Evolutionary conservation across 2,329 filamentous ascomycete species (phyloP).

Genomic region (Hortaea sp.): DNA sequence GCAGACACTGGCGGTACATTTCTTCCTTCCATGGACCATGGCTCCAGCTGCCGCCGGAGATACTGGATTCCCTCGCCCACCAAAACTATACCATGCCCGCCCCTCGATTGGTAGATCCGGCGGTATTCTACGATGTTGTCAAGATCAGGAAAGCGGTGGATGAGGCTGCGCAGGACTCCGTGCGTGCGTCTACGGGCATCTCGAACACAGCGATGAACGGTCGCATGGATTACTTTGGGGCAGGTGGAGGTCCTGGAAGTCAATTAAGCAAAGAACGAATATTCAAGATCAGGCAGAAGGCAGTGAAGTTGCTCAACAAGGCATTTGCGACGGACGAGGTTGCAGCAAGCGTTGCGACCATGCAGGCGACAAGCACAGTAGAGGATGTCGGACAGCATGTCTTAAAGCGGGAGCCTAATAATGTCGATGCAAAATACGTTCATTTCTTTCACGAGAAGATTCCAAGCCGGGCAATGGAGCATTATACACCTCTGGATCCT

Average conservation of each 20-base stretch:
- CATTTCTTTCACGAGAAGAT: conserved; percentile 92
- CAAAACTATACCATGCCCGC: conserved; percentile 69
- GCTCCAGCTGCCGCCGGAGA: conserved; percentile 68
- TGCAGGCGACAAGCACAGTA: conserved; percentile 68
- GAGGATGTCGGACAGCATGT: conserved; percentile 68
- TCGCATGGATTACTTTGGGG: conserved; percentile 33
- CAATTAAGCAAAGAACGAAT: conserved; percentile 67
- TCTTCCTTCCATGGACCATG: conserved; percentile 76
- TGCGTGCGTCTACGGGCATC: conserved; percentile 65
- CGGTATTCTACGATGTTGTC: conserved; percentile 72
- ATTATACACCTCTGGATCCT: conserved; percentile 57
- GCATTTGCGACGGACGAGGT: conserved; percentile 78
- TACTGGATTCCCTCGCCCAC: conserved; percentile 68
- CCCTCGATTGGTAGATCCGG: conserved; percentile 67
- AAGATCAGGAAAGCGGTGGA: conserved; percentile 74
- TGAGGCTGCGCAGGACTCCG: conserved; percentile 66
- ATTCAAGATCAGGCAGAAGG: conserved; percentile 70
- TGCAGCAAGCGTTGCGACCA: conserved; percentile 69
- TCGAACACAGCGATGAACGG: conserved; percentile 55
- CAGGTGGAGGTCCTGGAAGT: conserved; percentile 43
- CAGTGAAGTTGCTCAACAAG: conserved; percentile 63
- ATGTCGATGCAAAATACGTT: conserved; percentile 72
- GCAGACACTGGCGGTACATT: conserved; percentile 75
- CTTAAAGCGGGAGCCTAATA: conserved; percentile 56
- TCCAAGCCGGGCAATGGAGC: conserved; percentile 60